Evolutionary conservation across 345 rosid species (phyloP), one percentile per base, ranked within the genome.

Genomic region (Ailanthus altissimus): DNA sequence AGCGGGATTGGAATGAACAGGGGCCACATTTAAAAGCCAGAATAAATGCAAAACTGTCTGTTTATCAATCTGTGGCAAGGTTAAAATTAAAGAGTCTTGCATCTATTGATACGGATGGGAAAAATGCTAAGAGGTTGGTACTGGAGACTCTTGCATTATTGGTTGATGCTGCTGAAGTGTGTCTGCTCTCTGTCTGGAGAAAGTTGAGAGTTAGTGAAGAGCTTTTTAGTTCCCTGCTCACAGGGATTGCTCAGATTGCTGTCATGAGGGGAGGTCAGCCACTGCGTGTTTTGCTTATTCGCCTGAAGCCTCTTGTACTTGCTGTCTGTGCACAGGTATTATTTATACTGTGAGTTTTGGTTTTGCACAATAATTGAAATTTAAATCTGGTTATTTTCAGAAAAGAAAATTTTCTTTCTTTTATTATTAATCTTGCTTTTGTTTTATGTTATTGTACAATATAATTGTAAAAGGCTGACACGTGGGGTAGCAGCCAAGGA

Each of bases 261-360:
- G 91, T 89, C 71, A 87, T 86, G 56, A 87, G 89, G 80, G 98
- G 98, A 78, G 99, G 99, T 72, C 99, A 97, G 89, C 97, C 90
- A 45, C 81, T 97, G 69, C 98, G 99, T 49, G 94, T 94, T 79
- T 76, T 97, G 84, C 97, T 97, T 78, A 97, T 97, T 84, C 98
- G 95, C 69, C 92, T 94, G 47, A 97, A 97, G 82, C 92, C 92
- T 67, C 88, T 97, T 51, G 97, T 97, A 77, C 88, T 94, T 75
- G 86, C 94, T 63, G 88, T 91, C 60, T 97, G 99, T 86, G 88
- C 90, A 51, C 98, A 91, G 98, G 99, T 92, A 80, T 49, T 73
- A 51, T 61, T 67, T 79, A 43, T 69, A 46, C 51, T 63, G 60
- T 67, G 25, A n/a, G 45, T 78, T 81, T 75, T 36, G 23, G 15